A percentile compares a stretch with the other conserved stretches of the same genome.
These are phyloP conservation scores for Torulaspora delbrueckii DNA, from an alignment of 805 yeast genomes.

Conservation along the genomic window DNA sequence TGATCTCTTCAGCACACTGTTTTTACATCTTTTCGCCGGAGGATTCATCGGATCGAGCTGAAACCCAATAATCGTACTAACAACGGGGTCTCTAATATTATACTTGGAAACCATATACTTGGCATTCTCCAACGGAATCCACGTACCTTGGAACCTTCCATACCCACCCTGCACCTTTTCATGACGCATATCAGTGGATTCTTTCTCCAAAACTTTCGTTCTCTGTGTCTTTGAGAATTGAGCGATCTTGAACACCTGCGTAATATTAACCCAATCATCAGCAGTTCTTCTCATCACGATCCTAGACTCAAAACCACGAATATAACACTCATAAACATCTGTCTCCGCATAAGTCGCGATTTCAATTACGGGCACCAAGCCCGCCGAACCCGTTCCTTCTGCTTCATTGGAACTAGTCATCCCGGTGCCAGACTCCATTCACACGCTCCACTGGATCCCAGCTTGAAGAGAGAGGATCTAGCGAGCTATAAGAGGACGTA, in stretches of 20 bases:
- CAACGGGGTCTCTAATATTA: conserved; percentile 47
- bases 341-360: conserved; percentile 47
- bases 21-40: conserved; percentile 39
- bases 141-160: conserved; percentile 81
- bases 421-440: conserved; percentile 12
- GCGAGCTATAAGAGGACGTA: neutral
- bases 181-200: conserved; percentile 64
- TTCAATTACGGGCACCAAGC: conserved; percentile 28
- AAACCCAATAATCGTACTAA: conserved; percentile 49
- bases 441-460: neutral
- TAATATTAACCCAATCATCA: conserved; percentile 92
- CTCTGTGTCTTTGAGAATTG: conserved; percentile 74
- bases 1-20: conserved; percentile 29
- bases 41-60: conserved; percentile 46
- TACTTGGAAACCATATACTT: conserved; percentile 49
- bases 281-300: conserved; percentile 73
- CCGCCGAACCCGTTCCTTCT: conserved; percentile 1
- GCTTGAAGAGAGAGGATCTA: neutral
- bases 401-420: conserved; percentile 6
- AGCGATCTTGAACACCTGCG: conserved; percentile 75
- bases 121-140: conserved; percentile 73
- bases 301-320: conserved; percentile 43
- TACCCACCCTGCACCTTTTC: conserved; percentile 83
- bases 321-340: conserved; percentile 57
- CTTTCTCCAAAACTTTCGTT: conserved; percentile 70